Evolutionary conservation across 306 rosid species (phyloP), one percentile per base, ranked within the genome.

Genomic region (Dryas drummondii): DNA sequence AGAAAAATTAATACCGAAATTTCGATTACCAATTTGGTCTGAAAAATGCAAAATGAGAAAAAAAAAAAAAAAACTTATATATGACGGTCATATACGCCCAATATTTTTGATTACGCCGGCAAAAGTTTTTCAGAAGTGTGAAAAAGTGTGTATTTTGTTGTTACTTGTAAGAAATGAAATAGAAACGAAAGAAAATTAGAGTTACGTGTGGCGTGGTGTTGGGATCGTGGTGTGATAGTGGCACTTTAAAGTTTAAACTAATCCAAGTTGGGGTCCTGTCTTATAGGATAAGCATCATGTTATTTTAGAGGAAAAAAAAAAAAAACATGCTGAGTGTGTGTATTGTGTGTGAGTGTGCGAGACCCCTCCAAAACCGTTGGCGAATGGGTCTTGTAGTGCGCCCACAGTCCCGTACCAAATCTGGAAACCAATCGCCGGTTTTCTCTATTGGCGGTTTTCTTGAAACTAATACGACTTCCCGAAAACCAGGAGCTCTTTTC

Each of bases 401-500:
- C 91, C 91, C 91, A 87, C 76, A 84, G 91, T 80, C 81, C 83
- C 75, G 61, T n/a, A 46, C 76, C 14, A 79, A 81, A 81, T 49
- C 86, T 79, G 19, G 83, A 87, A 84, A 81, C 90, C 83, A 9
- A 73, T 74, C 6, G 57, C 81, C 22, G 65, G 87, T 86, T 83
- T 86, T 78, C 32, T 8, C 41, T 22, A 32, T 3, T n/a, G 27
- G 61, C 61, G 78, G 80, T 81, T 81, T 81, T 52, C 4, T 0
- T 15, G n/a, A 84, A 71, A 73, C 80, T 70, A 57, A 58, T 78
- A 58, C 73, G 82, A 71, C 77, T 49, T 87, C 91, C 91, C 88
- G 88, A 88, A 94, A 91, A 94, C 94, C 91, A 80, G 98, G 98
- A 94, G 91, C 81, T 63, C 83, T 62, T 79, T 76, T 58, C 57